Percentiles rank a stretch among this genome's conserved stretches.
phyloP scores from a whole-genome alignment of 805 yeast genomes.

The Starmerella tilneyi region DNA sequence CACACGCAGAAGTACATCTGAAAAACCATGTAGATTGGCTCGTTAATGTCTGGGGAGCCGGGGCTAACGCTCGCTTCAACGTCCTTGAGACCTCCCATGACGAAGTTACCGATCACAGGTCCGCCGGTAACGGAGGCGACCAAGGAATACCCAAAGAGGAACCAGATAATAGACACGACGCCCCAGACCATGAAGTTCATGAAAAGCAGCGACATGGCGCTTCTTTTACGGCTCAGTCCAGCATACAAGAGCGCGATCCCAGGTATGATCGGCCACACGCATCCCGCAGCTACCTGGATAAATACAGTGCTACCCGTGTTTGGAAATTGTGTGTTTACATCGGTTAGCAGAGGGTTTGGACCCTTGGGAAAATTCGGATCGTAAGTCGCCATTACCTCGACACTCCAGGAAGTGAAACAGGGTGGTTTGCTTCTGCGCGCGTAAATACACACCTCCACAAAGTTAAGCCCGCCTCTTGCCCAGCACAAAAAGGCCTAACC shows the following conservation, averaged over 20 bases:
- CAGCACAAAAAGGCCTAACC: background rate
- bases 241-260: slow-evolving; percentile 16
- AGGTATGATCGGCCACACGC: slow-evolving; percentile 19
- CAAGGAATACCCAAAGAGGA: slow-evolving; percentile 13
- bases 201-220: slow-evolving; percentile 12
- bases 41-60: slow-evolving; percentile 12
- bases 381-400: slow-evolving; percentile 8
- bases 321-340: slow-evolving; percentile 14
- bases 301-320: slow-evolving; percentile 10
- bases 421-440: no score
- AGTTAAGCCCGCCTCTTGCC: background rate
- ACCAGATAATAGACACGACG: slow-evolving; percentile 10
- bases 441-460: background rate
- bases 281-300: slow-evolving; percentile 15
- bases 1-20: slow-evolving; percentile 16
- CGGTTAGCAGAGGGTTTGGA: slow-evolving; percentile 14
- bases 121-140: slow-evolving; percentile 13
- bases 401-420: no score
- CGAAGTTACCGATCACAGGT: slow-evolving; percentile 13
- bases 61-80: slow-evolving; percentile 15
- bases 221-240: slow-evolving; percentile 11
- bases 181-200: slow-evolving; percentile 15
- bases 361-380: slow-evolving; percentile 11
- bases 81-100: slow-evolving; percentile 15
- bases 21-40: slow-evolving; percentile 13